phyloP scores from a whole-genome alignment of 2,329 filamentous ascomycete genomes.

The Ceratocystis cubensis region DNA sequence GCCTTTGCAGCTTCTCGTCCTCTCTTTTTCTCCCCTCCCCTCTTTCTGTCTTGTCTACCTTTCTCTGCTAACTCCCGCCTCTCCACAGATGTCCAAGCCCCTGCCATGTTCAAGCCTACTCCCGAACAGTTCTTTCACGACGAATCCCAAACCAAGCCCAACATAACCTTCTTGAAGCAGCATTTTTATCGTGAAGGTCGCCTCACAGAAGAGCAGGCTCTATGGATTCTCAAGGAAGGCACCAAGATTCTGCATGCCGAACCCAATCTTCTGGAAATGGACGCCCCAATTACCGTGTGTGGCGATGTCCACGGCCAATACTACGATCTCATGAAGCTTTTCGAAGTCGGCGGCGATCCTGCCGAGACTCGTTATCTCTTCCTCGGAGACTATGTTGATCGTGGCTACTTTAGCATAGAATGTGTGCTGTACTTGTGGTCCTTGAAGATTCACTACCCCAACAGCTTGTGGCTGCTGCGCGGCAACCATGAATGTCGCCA shows the following conservation, averaged over 20 bases:
- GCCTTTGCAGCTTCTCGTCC: not conserved
- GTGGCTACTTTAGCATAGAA: conserved; percentile 98
- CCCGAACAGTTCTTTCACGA: conserved; percentile 92
- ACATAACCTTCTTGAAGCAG: conserved; percentile 90
- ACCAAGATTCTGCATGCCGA: conserved; percentile 79
- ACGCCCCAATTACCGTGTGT: conserved; percentile 96
- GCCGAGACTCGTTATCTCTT: conserved; percentile 95
- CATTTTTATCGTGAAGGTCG: conserved; percentile 97
- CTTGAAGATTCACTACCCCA: conserved; percentile 97
- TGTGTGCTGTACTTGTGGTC: conserved; percentile 97
- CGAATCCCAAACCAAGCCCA: conserved; percentile 72
- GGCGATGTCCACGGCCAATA: conserved; percentile 98
- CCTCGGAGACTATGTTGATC: conserved; percentile 92
- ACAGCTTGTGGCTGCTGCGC: conserved; percentile 90
- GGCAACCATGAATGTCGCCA: conserved; percentile 98
- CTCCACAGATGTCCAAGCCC: conserved; percentile 80
- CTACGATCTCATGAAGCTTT: conserved; percentile 98
- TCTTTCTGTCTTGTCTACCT: not conserved
- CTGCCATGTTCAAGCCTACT: conserved; percentile 81
- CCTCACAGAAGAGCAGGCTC: conserved; percentile 88
- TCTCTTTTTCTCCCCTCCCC: conserved; percentile 15
- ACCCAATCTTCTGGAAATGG: conserved; percentile 97
- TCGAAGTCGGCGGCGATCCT: conserved; percentile 94
- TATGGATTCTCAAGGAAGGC: conserved; percentile 85
- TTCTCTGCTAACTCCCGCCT: conserved; percentile 21